Conservation (phyloP, 75 land plant species). For the Pseudotsuga menziesii region DNA sequence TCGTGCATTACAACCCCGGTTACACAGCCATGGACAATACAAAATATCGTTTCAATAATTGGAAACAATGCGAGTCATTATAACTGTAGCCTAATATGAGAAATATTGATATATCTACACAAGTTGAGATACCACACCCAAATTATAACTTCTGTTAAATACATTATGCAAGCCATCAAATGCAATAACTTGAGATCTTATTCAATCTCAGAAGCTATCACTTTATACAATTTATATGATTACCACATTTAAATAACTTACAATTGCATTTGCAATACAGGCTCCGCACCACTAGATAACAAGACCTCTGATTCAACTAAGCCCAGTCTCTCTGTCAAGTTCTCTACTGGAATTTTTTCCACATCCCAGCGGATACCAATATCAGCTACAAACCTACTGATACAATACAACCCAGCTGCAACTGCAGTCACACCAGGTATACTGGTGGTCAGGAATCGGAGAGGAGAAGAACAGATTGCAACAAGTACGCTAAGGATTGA, state of each 20-base stretch:
- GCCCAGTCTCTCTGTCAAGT: constrained; percentile 19
- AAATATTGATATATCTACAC: not conserved
- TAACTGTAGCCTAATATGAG: not conserved
- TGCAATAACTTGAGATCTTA: not conserved
- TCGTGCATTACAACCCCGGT: not conserved
- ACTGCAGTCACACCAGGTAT: constrained; percentile 41
- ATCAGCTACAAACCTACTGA: constrained; percentile 57
- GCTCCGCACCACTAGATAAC: constrained; percentile 1
- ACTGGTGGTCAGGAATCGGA: constrained; percentile 47
- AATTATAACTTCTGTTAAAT: not conserved
- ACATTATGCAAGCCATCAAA: not conserved
- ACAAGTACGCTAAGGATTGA: constrained; percentile 41
- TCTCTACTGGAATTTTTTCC: constrained; percentile 52
- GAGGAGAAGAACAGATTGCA: constrained; percentile 56
- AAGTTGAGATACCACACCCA: not conserved
- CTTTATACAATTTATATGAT: not conserved
- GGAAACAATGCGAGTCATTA: not conserved
- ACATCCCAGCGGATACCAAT: constrained; percentile 67
- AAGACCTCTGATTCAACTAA: not conserved
- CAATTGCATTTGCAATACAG: constrained; percentile 1
- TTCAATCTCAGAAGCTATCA: not conserved
- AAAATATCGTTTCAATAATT: not conserved
- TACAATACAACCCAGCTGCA: constrained; percentile 48
- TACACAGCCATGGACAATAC: not conserved
- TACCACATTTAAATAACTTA: not conserved